Percentiles rank a stretch among this genome's conserved stretches.
phyloP scores from a whole-genome alignment of 495 filamentous ascomycete species.

The Neurospora sublineolata region DNA sequence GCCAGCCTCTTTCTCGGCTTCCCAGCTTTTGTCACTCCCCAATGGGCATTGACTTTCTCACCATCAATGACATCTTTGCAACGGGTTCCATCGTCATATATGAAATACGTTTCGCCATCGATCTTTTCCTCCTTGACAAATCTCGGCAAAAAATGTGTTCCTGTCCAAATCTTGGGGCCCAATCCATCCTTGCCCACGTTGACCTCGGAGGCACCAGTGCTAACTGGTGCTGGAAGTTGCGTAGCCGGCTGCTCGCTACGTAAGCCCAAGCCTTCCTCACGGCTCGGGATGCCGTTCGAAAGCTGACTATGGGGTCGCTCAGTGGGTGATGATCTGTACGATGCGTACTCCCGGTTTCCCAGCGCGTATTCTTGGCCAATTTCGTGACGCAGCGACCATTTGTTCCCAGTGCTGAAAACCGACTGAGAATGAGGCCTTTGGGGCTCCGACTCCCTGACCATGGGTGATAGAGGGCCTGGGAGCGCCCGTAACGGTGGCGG shows the following conservation, averaged over 20 bases:
- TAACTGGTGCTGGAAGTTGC: conserved; percentile 25
- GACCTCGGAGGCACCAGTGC: conserved; percentile 29
- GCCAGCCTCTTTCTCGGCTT: conserved; percentile 83
- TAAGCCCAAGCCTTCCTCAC: conserved; percentile 9
- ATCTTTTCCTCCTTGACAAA: conserved; percentile 49
- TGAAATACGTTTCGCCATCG: conserved; percentile 68
- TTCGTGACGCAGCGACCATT: conserved; percentile 23
- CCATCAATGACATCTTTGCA: conserved; percentile 79
- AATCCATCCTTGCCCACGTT: conserved; percentile 40
- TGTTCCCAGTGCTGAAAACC: conserved; percentile 14
- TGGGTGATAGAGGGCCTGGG: conserved; percentile 30
- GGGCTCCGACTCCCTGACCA: conserved; percentile 23
- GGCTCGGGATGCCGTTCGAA: conserved; percentile 2
- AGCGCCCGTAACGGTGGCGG: conserved; percentile 31
- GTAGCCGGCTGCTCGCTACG: conserved; percentile 19
- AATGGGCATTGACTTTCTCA: conserved; percentile 76
- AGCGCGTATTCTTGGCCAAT: conserved; percentile 22
- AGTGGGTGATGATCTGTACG: conserved; percentile 10
- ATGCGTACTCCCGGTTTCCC: conserved; percentile 13
- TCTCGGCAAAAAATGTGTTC: conserved; percentile 47
- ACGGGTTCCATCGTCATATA: conserved; percentile 77
- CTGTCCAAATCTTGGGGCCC: conserved; percentile 51
- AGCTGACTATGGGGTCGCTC: conserved; percentile 14
- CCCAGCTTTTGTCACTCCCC: conserved; percentile 87
- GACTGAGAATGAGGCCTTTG: conserved; percentile 12